These are phyloP conservation scores for Amanita rubescens DNA, from an alignment of 768 basidiomycete species.

Conservation along the genomic window DNA sequence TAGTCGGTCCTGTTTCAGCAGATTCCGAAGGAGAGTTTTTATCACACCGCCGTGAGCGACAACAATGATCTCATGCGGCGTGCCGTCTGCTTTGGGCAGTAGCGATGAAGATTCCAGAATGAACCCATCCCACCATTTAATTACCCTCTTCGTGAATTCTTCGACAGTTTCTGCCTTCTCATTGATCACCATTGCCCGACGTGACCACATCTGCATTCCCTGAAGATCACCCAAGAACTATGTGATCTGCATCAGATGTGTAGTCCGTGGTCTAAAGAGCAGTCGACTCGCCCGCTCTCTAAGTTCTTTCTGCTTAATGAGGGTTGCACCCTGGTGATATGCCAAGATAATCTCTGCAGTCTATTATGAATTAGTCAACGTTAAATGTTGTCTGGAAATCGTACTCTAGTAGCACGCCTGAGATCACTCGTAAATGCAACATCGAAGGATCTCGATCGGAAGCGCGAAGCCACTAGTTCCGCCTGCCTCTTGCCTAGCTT, in stretches of 20 bases:
- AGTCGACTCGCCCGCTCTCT: slow-evolving; percentile 53
- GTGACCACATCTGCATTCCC: slow-evolving; percentile 28
- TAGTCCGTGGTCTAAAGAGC: not conserved
- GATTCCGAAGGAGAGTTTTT: slow-evolving; percentile 36
- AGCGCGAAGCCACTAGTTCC: slow-evolving; percentile 40
- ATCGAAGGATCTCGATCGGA: slow-evolving; percentile 49
- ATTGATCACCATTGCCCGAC: slow-evolving; percentile 15
- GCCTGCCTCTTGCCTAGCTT: slow-evolving; percentile 55
- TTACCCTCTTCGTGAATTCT: slow-evolving; percentile 40
- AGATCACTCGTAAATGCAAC: slow-evolving; percentile 69
- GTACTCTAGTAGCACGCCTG: slow-evolving; percentile 56
- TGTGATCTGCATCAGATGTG: not conserved
- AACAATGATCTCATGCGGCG: slow-evolving; percentile 41
- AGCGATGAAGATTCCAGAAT: slow-evolving; percentile 26
- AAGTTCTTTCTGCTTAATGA: slow-evolving; percentile 39
- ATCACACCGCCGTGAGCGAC: slow-evolving; percentile 67
- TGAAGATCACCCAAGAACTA: slow-evolving; percentile 60
- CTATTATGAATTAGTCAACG: slow-evolving; percentile 24
- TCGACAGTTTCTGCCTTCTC: slow-evolving; percentile 30
- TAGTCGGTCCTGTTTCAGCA: slow-evolving; percentile 36
- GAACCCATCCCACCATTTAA: slow-evolving; percentile 53
- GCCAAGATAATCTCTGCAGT: slow-evolving; percentile 59
- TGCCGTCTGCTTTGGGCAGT: slow-evolving; percentile 14
- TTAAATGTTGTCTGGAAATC: slow-evolving; percentile 9
- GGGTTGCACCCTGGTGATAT: slow-evolving; percentile 39